phyloP scores from a whole-genome alignment of 495 filamentous ascomycete genomes.

The Aspergillus panamensis region DNA sequence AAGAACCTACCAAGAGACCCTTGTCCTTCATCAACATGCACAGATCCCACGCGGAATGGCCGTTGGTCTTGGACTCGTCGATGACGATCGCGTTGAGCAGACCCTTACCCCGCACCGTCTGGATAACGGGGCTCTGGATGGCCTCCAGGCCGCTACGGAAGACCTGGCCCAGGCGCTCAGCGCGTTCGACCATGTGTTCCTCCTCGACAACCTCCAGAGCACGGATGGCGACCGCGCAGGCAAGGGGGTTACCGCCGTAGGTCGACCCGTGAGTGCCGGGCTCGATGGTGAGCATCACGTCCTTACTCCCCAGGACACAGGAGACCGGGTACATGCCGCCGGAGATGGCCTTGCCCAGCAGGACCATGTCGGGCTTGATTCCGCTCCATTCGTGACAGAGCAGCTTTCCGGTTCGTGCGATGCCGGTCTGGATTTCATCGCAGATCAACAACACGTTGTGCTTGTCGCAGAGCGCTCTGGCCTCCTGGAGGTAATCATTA shows the following conservation, averaged over 20 bases:
- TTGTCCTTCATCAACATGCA: slow-evolving; percentile 95
- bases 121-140: slow-evolving; percentile 75
- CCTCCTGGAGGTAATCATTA: slow-evolving; percentile 78
- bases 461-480: slow-evolving; percentile 83
- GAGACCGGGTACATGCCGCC: slow-evolving; percentile 99
- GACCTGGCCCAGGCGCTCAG: slow-evolving; percentile 74
- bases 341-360: slow-evolving; percentile 95
- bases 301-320: slow-evolving; percentile 81
- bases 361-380: slow-evolving; percentile 91
- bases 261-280: slow-evolving; percentile 95
- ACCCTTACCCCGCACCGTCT: slow-evolving; percentile 84
- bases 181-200: slow-evolving; percentile 78
- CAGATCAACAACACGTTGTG: slow-evolving; percentile 94
- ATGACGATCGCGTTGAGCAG: slow-evolving; percentile 96
- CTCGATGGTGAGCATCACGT: slow-evolving; percentile 97
- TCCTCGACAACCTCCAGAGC: slow-evolving; percentile 94
- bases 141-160: slow-evolving; percentile 74
- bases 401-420: slow-evolving; percentile 89
- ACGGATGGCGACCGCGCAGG: slow-evolving; percentile 91
- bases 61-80: slow-evolving; percentile 80
- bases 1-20: slow-evolving; percentile 73
- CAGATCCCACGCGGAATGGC: slow-evolving; percentile 93
- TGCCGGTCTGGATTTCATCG: slow-evolving; percentile 98
- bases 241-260: slow-evolving; percentile 96
- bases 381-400: slow-evolving; percentile 92